Evolutionary conservation across 345 rosid species (phyloP).

Genomic region (Syzygium aromaticum): DNA sequence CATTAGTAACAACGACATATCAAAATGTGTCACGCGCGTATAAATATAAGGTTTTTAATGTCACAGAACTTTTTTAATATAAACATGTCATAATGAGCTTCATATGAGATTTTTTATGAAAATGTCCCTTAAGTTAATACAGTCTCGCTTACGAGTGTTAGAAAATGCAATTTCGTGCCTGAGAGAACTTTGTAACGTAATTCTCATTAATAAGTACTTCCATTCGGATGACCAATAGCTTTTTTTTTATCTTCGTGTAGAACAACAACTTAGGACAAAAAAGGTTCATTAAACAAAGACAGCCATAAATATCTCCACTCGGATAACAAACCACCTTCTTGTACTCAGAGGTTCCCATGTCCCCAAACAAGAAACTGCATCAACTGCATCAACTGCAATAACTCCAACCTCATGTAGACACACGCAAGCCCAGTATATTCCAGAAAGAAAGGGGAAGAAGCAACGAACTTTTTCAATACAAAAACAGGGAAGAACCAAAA

Average conservation of each 20-base stretch:
- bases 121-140: background rate
- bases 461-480: background rate
- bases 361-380: background rate
- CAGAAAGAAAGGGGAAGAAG: background rate
- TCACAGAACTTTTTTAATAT: too few species aligned
- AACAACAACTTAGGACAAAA: background rate
- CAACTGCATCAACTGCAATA: background rate
- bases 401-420: slow-evolving; percentile 3
- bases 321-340: background rate
- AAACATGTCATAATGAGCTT: too few species aligned
- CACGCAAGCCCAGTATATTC: background rate
- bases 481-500: background rate
- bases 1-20: too few species aligned
- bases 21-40: too few species aligned
- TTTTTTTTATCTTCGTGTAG: background rate
- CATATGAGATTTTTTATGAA: background rate
- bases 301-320: background rate
- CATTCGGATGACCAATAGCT: background rate
- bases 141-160: background rate
- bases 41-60: too few species aligned
- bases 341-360: background rate
- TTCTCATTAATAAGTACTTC: background rate
- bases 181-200: background rate
- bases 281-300: background rate
- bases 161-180: background rate